phyloP scores from a whole-genome alignment of 2,329 filamentous ascomycete species.

The Hortaea werneckii region DNA sequence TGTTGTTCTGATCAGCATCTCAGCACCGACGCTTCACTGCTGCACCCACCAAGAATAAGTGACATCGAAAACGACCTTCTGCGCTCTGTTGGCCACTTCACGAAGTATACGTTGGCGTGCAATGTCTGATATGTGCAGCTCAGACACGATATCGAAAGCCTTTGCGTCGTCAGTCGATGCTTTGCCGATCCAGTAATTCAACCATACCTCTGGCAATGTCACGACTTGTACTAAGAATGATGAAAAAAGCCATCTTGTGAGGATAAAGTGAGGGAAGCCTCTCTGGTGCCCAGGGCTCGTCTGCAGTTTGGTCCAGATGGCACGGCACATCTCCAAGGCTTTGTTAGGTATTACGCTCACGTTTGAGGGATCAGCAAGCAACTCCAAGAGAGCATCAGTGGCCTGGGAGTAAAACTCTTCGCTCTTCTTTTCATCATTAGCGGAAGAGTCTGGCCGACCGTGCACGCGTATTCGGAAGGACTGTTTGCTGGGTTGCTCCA shows the following conservation, averaged over 20 bases:
- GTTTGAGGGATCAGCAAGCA: constrained; percentile 70
- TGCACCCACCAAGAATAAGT: constrained; percentile 49
- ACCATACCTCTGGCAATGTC: constrained; percentile 70
- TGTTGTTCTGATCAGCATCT: constrained; percentile 9
- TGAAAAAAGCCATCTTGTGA: constrained; percentile 87
- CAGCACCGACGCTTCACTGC: too few species aligned
- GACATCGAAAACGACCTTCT: constrained; percentile 70
- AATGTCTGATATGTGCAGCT: constrained; percentile 87
- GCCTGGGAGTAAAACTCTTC: constrained; percentile 84
- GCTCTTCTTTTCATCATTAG: constrained; percentile 69
- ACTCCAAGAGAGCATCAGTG: constrained; percentile 69
- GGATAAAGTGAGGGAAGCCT: constrained; percentile 66
- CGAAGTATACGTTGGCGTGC: constrained; percentile 65
- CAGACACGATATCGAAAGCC: constrained; percentile 58
- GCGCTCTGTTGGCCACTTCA: constrained; percentile 70
- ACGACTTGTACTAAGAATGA: constrained; percentile 75
- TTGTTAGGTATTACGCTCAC: constrained; percentile 77
- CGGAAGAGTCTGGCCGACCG: constrained; percentile 56
- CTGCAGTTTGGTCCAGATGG: constrained; percentile 59
- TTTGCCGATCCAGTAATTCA: constrained; percentile 1
- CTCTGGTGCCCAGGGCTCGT: constrained; percentile 61
- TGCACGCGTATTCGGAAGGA: constrained; percentile 57
- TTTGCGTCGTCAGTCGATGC: constrained; percentile 18
- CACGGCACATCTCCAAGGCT: constrained; percentile 72
- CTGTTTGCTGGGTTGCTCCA: constrained; percentile 76